Conservation (phyloP, 2,329 filamentous ascomycete species). For the Didymella pomorum region DNA sequence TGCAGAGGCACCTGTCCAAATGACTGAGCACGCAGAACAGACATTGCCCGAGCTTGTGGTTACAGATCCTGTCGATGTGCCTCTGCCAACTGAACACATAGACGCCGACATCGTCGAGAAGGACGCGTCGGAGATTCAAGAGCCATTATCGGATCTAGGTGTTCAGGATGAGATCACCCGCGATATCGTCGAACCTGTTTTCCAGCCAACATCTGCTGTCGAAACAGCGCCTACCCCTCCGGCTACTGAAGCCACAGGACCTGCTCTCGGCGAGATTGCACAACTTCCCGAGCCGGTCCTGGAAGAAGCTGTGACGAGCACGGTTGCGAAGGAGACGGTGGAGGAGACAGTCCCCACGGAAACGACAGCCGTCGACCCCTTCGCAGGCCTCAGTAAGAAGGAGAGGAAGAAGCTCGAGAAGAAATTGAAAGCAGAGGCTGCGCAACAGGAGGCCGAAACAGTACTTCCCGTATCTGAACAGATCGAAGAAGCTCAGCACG, state of each 20-base stretch:
- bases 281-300: neutral
- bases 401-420: constrained; percentile 38
- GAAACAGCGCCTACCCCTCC: neutral
- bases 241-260: neutral
- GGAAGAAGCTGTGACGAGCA: neutral
- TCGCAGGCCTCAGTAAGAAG: constrained; percentile 37
- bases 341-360: neutral
- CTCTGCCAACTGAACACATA: constrained; percentile 2
- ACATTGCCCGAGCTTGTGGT: neutral
- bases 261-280: neutral
- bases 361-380: constrained; percentile 30
- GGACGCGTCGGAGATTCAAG: neutral
- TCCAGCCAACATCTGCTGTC: neutral
- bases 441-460: constrained; percentile 17
- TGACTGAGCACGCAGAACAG: neutral
- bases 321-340: neutral
- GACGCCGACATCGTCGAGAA: constrained; percentile 6
- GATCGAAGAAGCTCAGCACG: neutral
- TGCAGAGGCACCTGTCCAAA: neutral
- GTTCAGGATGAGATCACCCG: constrained; percentile 2
- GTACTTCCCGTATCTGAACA: neutral
- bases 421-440: constrained; percentile 15
- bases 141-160: neutral
- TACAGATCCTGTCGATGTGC: neutral
- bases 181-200: constrained; percentile 5